These are phyloP conservation scores for Neoarthrinium moseri DNA, from an alignment of 2,329 filamentous ascomycete species.

Conservation along the genomic window DNA sequence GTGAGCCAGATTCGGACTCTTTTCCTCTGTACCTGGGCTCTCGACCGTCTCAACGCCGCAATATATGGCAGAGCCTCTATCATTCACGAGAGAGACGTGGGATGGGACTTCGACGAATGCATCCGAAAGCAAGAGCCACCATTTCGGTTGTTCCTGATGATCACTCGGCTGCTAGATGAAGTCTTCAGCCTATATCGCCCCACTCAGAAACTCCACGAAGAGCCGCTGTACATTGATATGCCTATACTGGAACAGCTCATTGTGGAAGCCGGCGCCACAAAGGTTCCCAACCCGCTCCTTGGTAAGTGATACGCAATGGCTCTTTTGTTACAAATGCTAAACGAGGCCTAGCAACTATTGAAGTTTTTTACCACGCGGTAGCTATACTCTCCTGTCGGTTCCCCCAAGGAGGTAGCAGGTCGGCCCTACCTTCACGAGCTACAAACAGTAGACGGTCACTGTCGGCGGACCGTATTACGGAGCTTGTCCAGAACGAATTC, in stretches of 20 bases:
- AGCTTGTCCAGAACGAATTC: conserved; percentile 50
- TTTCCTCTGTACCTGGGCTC: conserved; percentile 59
- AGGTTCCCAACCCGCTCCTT: conserved; percentile 46
- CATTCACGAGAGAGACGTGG: conserved; percentile 60
- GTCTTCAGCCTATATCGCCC: conserved; percentile 62
- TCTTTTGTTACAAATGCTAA: conserved; percentile 17
- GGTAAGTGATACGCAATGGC: conserved; percentile 33
- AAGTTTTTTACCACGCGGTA: conserved; percentile 63
- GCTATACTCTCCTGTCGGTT: conserved; percentile 62
- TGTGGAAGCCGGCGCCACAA: conserved; percentile 50
- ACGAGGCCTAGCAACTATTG: conserved; percentile 50
- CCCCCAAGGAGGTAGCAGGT: conserved; percentile 29
- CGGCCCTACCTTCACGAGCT: conserved; percentile 42
- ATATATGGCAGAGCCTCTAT: conserved; percentile 59
- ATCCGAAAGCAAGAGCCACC: conserved; percentile 49
- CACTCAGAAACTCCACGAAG: conserved; percentile 43
- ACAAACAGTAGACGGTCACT: conserved; percentile 58
- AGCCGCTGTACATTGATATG: conserved; percentile 49
- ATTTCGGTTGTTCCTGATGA: conserved; percentile 56
- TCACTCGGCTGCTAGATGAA: conserved; percentile 55
- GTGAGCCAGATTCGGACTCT: conserved; percentile 42
- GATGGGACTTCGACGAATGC: conserved; percentile 49
- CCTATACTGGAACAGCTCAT: conserved; percentile 59
- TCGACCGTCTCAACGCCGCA: conserved; percentile 59
- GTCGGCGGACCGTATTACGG: conserved; percentile 56